phyloP scores from a whole-genome alignment of 176 grass and related monocot genomes.

The Leersia perrieri region DNA sequence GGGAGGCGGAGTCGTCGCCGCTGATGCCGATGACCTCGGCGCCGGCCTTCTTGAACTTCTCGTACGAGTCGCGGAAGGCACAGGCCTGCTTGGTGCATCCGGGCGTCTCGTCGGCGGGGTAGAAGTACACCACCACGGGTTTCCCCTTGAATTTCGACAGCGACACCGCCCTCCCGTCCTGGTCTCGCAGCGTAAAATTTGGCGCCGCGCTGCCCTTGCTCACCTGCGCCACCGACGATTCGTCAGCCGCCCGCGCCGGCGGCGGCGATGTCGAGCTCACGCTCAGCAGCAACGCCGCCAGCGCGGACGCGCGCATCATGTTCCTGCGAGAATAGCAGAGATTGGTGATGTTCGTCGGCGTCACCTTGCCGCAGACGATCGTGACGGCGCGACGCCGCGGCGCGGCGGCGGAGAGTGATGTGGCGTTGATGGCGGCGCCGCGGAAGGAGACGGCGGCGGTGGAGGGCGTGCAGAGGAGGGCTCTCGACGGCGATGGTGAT shows the following conservation, averaged over 20 bases:
- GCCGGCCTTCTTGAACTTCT: conserved; percentile 97
- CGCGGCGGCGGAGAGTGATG: background rate
- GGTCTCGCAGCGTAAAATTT: conserved; percentile 78
- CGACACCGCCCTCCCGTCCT: conserved; percentile 73
- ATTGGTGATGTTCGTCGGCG: background rate
- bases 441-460: conserved; percentile 16
- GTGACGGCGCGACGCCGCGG: conserved; percentile 29
- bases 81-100: conserved; percentile 98
- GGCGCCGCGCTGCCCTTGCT: conserved; percentile 63
- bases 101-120: conserved; percentile 88
- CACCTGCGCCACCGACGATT: conserved; percentile 40
- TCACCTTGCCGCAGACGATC: conserved; percentile 51
- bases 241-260: background rate
- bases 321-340: background rate
- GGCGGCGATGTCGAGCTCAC: too few relatives aligned
- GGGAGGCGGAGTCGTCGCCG: conserved; percentile 78
- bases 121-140: conserved; percentile 88
- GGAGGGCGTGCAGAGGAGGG: conserved; percentile 42
- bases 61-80: conserved; percentile 94
- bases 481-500: background rate
- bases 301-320: too few relatives aligned
- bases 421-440: background rate
- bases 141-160: conserved; percentile 93
- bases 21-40: conserved; percentile 94
- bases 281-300: background rate